phyloP scores from a whole-genome alignment of 2,329 filamentous ascomycete genomes.

The Trichoderma oligosporum region DNA sequence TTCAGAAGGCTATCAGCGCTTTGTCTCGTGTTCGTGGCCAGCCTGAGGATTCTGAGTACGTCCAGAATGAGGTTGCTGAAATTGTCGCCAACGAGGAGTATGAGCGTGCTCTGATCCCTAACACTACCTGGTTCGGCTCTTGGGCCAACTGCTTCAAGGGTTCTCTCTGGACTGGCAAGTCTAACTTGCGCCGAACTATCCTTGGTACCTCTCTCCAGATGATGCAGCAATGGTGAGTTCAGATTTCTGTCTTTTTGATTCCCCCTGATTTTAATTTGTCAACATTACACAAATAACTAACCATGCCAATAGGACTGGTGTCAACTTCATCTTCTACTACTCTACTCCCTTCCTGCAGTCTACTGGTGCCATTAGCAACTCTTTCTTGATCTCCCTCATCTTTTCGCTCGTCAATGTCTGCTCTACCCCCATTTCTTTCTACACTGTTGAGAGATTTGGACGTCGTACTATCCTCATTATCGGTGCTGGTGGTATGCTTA shows the following conservation, averaged over 20 bases:
- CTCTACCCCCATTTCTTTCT: constrained; percentile 86
- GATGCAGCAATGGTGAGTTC: constrained; percentile 72
- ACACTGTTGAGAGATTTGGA: constrained; percentile 74
- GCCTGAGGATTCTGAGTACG: constrained; percentile 65
- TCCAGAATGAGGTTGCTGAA: constrained; percentile 76
- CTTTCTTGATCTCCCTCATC: constrained; percentile 79
- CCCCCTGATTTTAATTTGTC: no score
- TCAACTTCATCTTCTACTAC: constrained; percentile 92
- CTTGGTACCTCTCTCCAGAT: constrained; percentile 71
- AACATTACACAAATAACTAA: no score
- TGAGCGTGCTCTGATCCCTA: constrained; percentile 66
- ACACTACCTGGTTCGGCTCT: constrained; percentile 59
- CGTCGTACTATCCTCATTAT: constrained; percentile 75
- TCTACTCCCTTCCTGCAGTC: constrained; percentile 80
- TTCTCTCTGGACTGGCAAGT: constrained; percentile 58
- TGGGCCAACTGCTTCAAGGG: constrained; percentile 69
- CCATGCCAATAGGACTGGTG: no score
- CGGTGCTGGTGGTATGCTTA: constrained; percentile 76
- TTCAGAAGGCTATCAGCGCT: constrained; percentile 59
- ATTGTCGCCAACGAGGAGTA: constrained; percentile 88
- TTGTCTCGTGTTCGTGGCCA: constrained; percentile 72
- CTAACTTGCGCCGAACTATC: constrained; percentile 67
- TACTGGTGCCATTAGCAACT: constrained; percentile 69
- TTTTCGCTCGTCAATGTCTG: constrained; percentile 84
- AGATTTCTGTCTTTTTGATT: constrained; percentile 20